These are phyloP conservation scores for Malus asiatica DNA, from an alignment of 306 rosid species.

Conservation along the genomic window DNA sequence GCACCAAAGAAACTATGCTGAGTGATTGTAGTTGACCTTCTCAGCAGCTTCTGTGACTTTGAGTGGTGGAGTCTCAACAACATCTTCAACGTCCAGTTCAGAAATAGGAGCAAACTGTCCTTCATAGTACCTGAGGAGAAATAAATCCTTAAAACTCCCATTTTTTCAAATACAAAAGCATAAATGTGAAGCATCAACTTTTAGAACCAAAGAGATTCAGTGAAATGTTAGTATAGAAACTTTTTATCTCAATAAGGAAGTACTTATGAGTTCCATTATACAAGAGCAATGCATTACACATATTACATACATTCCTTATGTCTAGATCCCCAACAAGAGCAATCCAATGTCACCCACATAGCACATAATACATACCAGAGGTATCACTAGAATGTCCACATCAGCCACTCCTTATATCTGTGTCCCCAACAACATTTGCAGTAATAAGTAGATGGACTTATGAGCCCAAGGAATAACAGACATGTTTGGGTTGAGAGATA, in stretches of 20 bases:
- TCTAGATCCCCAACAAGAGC: background rate
- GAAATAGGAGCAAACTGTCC: slow-evolving; percentile 79
- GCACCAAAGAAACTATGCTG: slow-evolving; percentile 5
- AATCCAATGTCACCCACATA: background rate
- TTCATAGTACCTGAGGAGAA: slow-evolving; percentile 72
- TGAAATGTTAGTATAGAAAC: background rate
- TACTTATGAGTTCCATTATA: background rate
- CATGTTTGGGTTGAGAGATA: background rate
- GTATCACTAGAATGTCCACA: background rate
- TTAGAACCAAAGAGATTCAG: background rate
- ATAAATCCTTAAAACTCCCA: background rate
- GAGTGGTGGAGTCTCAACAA: slow-evolving; percentile 32
- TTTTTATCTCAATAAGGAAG: background rate
- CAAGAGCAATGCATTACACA: background rate
- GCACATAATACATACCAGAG: background rate
- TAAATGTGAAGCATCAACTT: background rate
- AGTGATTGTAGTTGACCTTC: slow-evolving; percentile 38
- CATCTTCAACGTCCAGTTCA: slow-evolving; percentile 55
- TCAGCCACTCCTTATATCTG: background rate
- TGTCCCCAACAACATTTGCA: background rate
- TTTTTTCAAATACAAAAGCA: background rate
- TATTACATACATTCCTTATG: background rate
- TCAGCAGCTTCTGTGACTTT: slow-evolving; percentile 83
- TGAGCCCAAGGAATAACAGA: background rate
- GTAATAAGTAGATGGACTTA: background rate